Evolutionary conservation across 2,329 filamentous ascomycete species (phyloP).

Genomic region (Aspergillus pseudoviridinutans): DNA sequence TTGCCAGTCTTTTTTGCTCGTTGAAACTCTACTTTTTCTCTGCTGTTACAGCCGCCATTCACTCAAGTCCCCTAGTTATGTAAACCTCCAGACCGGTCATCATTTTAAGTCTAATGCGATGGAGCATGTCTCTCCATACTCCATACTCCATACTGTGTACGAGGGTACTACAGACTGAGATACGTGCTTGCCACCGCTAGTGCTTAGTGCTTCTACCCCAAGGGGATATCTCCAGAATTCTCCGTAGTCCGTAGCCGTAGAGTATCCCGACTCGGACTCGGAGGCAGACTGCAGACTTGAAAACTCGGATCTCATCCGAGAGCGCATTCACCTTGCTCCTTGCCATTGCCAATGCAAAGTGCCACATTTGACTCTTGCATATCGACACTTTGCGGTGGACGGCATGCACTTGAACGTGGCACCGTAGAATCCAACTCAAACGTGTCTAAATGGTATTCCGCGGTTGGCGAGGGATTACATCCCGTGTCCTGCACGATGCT

Average conservation of each 20-base stretch:
- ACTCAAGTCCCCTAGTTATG: not conserved
- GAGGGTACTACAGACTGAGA: not conserved
- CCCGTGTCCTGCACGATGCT: not conserved
- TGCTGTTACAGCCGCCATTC: not conserved
- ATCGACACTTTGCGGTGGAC: not conserved
- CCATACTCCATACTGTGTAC: not conserved
- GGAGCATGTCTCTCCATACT: slow-evolving; percentile 2
- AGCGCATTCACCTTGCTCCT: too few relatives aligned
- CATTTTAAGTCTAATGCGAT: not conserved
- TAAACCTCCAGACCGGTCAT: not conserved
- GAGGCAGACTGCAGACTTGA: not conserved
- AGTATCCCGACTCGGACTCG: not conserved
- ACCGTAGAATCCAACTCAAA: not conserved
- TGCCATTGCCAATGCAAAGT: too few relatives aligned
- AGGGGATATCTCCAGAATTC: not conserved
- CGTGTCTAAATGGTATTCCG: not conserved
- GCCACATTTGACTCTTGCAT: not conserved
- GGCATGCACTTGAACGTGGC: not conserved
- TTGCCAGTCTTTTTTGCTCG: not conserved
- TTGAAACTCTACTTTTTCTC: not conserved
- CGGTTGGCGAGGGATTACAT: not conserved
- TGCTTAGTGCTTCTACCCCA: not conserved
- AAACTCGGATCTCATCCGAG: too few relatives aligned
- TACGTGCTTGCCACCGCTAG: not conserved
- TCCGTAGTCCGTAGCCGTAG: not conserved